A percentile compares a stretch with the other conserved stretches of the same genome.
Evolutionary conservation across 148 eudicot species (phyloP).

Genomic region (Pharnaceum exiguum): DNA sequence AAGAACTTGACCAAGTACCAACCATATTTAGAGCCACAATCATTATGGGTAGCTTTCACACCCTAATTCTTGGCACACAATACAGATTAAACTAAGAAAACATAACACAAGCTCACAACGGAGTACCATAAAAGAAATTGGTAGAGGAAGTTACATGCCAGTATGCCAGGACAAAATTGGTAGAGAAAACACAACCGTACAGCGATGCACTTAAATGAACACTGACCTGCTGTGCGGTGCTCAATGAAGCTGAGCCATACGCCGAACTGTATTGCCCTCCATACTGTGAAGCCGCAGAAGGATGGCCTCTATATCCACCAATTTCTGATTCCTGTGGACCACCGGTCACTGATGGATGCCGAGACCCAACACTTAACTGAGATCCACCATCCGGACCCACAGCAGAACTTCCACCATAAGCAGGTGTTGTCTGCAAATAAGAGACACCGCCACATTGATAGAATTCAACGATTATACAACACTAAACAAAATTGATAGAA

Average conservation of each 20-base stretch:
- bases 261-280: slow-evolving; percentile 70
- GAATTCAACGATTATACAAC: neutral
- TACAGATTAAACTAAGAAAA: neutral
- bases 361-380: slow-evolving; percentile 43
- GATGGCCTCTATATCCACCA: slow-evolving; percentile 52
- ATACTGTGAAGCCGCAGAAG: slow-evolving; percentile 50
- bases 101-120: neutral
- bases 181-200: neutral
- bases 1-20: too few species aligned
- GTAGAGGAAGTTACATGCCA: neutral
- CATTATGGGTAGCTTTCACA: neutral
- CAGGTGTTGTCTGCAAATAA: slow-evolving; percentile 34
- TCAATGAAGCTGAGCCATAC: slow-evolving; percentile 56
- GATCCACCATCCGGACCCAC: slow-evolving; percentile 38
- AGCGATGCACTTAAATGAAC: neutral
- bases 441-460: neutral
- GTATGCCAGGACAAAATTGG: neutral
- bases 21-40: neutral
- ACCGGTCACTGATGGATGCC: slow-evolving; percentile 50
- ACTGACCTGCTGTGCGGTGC: slow-evolving; percentile 69
- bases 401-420: slow-evolving; percentile 35
- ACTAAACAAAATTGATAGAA: neutral
- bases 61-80: neutral
- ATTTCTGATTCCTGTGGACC: slow-evolving; percentile 54
- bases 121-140: neutral